Conservation (phyloP, 2,329 filamentous ascomycete genomes). For the Erysiphe neolycopersici region DNA sequence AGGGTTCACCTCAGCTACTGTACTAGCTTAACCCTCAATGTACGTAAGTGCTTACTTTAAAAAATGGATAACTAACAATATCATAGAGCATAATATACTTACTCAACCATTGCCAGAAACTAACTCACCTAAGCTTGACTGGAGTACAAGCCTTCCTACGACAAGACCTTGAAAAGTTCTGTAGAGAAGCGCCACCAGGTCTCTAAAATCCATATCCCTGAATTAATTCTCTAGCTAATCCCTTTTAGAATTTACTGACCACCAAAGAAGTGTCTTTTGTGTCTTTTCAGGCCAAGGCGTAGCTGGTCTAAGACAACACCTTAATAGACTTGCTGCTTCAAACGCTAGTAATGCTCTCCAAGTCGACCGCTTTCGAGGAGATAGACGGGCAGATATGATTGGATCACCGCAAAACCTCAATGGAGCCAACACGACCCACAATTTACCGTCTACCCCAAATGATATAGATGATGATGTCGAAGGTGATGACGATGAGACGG, state of each 20-base stretch:
- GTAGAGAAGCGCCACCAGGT: constrained; percentile 58
- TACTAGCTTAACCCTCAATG: constrained; percentile 53
- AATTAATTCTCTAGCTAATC: not conserved
- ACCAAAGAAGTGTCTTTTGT: constrained; percentile 87
- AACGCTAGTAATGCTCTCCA: not conserved
- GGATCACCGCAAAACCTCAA: constrained; percentile 9
- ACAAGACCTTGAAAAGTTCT: constrained; percentile 62
- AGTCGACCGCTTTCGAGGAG: constrained; percentile 21
- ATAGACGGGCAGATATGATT: constrained; percentile 20
- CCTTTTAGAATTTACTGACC: constrained; percentile 63
- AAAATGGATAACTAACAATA: constrained; percentile 11
- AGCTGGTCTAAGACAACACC: constrained; percentile 43
- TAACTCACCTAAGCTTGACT: constrained; percentile 85
- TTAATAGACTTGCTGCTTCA: constrained; percentile 32
- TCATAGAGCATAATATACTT: constrained; percentile 63
- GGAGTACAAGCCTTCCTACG: constrained; percentile 77
- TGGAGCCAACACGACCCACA: not conserved
- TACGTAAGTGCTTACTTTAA: constrained; percentile 18
- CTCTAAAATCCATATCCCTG: constrained; percentile 3
- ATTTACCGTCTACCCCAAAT: not conserved
- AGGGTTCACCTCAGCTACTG: constrained; percentile 94
- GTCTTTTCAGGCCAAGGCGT: constrained; percentile 87
- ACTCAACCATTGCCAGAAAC: constrained; percentile 68
- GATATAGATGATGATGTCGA: constrained; percentile 6
- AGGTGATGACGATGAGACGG: constrained; percentile 8